phyloP scores from a whole-genome alignment of 768 basidiomycete species.

The Naganishia antarctica region DNA sequence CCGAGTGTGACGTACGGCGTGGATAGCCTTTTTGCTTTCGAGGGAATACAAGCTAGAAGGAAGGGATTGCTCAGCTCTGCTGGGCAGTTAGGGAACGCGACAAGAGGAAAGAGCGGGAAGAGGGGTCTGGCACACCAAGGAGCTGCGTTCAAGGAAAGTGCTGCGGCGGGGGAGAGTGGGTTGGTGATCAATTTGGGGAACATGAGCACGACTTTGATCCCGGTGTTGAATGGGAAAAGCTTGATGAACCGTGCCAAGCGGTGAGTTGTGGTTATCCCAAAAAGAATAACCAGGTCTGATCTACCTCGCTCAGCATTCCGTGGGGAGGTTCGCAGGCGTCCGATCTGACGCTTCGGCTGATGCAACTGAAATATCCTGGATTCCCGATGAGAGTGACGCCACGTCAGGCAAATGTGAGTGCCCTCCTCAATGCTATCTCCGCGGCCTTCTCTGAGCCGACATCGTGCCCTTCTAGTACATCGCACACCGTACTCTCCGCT shows the following conservation, averaged over 20 bases:
- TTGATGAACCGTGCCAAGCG: constrained; percentile 80
- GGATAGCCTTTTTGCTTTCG: constrained; percentile 74
- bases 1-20: constrained; percentile 82
- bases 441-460: neutral
- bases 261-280: constrained; percentile 57
- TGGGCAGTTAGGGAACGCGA: neutral
- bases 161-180: constrained; percentile 56
- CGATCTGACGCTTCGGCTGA: constrained; percentile 85
- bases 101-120: neutral
- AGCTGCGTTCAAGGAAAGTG: constrained; percentile 40
- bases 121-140: too few species aligned
- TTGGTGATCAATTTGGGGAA: constrained; percentile 87
- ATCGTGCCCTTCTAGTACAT: constrained; percentile 66
- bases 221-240: constrained; percentile 74
- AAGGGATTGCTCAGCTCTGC: neutral
- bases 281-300: too few species aligned
- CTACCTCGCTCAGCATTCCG: constrained; percentile 74
- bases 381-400: constrained; percentile 80
- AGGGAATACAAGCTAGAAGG: constrained; percentile 7
- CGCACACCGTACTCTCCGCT: constrained; percentile 77
- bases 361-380: constrained; percentile 89
- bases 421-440: constrained; percentile 11
- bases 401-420: constrained; percentile 67
- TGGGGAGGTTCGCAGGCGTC: constrained; percentile 88
- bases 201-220: constrained; percentile 83